Evolutionary conservation across 1,139 yeast genomes (phyloP), one percentile per base, ranked within the genome.

Genomic region (Saccharomyces hybrid): DNA sequence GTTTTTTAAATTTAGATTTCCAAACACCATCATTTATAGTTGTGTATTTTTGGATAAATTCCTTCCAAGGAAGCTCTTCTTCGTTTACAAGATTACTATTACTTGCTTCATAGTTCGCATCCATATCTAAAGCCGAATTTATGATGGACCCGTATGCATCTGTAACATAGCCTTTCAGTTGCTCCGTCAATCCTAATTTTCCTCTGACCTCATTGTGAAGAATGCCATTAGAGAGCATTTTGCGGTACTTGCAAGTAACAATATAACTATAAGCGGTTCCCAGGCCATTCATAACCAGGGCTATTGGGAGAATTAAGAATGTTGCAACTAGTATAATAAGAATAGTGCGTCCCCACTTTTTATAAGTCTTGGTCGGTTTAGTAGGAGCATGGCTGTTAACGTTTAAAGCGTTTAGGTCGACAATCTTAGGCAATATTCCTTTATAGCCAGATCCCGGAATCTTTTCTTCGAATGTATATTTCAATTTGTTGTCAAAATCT

Each of bases 381-480:
- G 11, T 34, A 13, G 47, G 48, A 2, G 49, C 38, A 32, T 32
- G 34, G 5, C 25, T 30, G 16, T 38, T 30, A 5, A 52, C 27
- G 16, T 47, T 48, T 8, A 23, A 27, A 49, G 51, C 34, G 2
- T 68, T 64, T 56, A 85, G 70, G 66, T 85, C 86, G 23, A 85
- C 79, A 61, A 84, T 75, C 55, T 78, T 76, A 1, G 89, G 86
- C 53, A 56, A 52, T n/a, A 56, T 53, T 26, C 50, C 49, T 20
- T 57, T 49, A 54, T 58, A 47, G 7, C 52, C 47, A 48, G 57
- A 57, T 11, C 62, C 64, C 1, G 73, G 72, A 16, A 68, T 57
- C n/a, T 61, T 55, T 16, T 60, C 55, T 31, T 68, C 67, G 57
- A 69, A 73, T 2, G 58, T 57, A 34, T 70, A 62, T 28, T 68